Conservation (phyloP, 768 basidiomycete genomes). For the Lanmaoa rubissima region DNA sequence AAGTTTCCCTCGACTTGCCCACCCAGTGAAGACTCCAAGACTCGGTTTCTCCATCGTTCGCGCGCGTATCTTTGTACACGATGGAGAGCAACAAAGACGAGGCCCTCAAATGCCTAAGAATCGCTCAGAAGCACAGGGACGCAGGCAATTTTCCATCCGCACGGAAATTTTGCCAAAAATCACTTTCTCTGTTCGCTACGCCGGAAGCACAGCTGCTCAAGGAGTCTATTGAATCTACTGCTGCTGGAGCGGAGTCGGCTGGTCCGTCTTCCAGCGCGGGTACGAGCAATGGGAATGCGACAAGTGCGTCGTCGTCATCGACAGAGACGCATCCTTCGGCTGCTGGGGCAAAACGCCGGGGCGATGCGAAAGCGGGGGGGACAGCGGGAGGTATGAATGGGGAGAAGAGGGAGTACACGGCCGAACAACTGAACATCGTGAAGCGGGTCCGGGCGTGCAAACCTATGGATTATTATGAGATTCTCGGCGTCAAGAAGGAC, state of each 20-base stretch:
- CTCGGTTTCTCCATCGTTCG: conserved; percentile 6
- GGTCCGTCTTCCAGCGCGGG: conserved; percentile 39
- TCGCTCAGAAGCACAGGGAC: conserved; percentile 74
- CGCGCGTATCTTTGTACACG: conserved; percentile 4
- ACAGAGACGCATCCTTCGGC: conserved; percentile 74
- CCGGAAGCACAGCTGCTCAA: conserved; percentile 71
- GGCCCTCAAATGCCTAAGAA: conserved; percentile 74
- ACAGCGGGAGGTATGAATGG: conserved; percentile 63
- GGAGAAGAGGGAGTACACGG: conserved; percentile 83
- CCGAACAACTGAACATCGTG: conserved; percentile 80
- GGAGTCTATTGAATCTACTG: conserved; percentile 59
- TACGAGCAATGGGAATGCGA: conserved; percentile 34
- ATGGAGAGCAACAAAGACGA: conserved; percentile 94
- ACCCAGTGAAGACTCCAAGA: conserved; percentile 1
- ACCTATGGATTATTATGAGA: conserved; percentile 91
- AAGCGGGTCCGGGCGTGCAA: conserved; percentile 84
- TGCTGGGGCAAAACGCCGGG: conserved; percentile 67
- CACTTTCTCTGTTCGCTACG: conserved; percentile 77
- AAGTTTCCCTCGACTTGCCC: neutral
- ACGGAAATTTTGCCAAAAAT: conserved; percentile 88
- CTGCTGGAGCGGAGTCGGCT: conserved; percentile 36
- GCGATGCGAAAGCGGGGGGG: conserved; percentile 39
- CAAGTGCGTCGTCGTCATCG: conserved; percentile 44
- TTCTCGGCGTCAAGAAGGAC: conserved; percentile 72
- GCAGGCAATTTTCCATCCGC: conserved; percentile 74